Evolutionary conservation across 2,329 filamentous ascomycete genomes (phyloP).

Genomic region (Rhynchosporium secalis): DNA sequence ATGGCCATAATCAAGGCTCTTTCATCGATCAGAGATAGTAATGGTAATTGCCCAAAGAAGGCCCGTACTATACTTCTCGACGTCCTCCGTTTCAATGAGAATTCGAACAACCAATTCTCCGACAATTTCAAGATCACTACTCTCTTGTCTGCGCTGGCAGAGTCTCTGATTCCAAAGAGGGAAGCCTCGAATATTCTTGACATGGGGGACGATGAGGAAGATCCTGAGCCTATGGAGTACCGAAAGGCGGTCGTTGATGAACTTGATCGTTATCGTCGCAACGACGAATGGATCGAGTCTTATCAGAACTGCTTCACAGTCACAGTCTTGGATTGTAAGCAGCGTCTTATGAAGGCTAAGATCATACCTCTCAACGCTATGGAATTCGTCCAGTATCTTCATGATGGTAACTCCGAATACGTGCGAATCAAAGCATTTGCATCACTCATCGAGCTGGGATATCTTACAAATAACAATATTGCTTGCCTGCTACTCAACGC

Average conservation of each 20-base stretch:
- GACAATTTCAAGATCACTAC: constrained; percentile 87
- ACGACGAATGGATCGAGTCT: constrained; percentile 68
- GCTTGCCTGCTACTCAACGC: constrained; percentile 58
- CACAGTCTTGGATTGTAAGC: constrained; percentile 61
- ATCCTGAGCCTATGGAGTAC: constrained; percentile 45
- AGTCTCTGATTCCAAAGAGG: constrained; percentile 55
- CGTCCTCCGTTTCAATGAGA: constrained; percentile 91
- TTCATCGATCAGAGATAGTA: constrained; percentile 70
- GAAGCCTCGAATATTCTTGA: constrained; percentile 42
- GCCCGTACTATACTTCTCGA: constrained; percentile 86
- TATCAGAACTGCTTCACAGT: constrained; percentile 68
- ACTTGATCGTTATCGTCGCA: constrained; percentile 65
- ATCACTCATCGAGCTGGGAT: constrained; percentile 62
- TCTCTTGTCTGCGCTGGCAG: constrained; percentile 66
- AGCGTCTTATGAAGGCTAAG: constrained; percentile 62
- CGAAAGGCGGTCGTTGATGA: constrained; percentile 55
- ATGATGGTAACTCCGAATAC: constrained; percentile 62
- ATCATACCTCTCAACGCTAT: constrained; percentile 55
- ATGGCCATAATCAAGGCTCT: constrained; percentile 81
- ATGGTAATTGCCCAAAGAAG: constrained; percentile 74
- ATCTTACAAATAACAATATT: constrained; percentile 55
- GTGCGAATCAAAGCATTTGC: constrained; percentile 68
- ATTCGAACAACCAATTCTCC: constrained; percentile 83
- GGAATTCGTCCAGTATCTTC: constrained; percentile 63
- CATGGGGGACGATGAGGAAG: constrained; percentile 45